A percentile compares a stretch with the other conserved stretches of the same genome.
Conservation (phyloP, 2,329 filamentous ascomycete species). For the Neonectria sp. region DNA sequence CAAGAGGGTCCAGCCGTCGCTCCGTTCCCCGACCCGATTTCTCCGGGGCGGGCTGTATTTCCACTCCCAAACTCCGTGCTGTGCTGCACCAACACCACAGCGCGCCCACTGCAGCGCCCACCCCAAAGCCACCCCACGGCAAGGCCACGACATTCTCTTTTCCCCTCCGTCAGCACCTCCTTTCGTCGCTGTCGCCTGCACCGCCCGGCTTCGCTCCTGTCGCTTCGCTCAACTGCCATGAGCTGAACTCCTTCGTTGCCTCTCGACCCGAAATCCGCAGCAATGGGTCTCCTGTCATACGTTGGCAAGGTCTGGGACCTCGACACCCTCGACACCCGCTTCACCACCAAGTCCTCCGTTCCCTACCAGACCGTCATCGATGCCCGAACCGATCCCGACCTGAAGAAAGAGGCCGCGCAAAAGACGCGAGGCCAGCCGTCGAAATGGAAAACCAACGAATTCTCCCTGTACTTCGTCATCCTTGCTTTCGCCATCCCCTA, state of each 20-base stretch:
- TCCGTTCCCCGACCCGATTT: slow-evolving; percentile 43
- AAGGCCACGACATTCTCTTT: slow-evolving; percentile 46
- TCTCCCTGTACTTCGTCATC: slow-evolving; percentile 83
- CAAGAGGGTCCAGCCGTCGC: slow-evolving; percentile 10
- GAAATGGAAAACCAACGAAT: slow-evolving; percentile 90
- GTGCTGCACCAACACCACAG: slow-evolving; percentile 36
- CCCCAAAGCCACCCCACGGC: slow-evolving; percentile 33
- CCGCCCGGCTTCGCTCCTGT: slow-evolving; percentile 1
- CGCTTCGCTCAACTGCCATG: slow-evolving; percentile 35
- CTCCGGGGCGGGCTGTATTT: slow-evolving; percentile 8
- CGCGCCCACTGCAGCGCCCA: slow-evolving; percentile 15
- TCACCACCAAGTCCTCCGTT: slow-evolving; percentile 79
- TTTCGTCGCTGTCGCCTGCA: slow-evolving; percentile 10
- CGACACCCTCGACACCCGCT: slow-evolving; percentile 73
- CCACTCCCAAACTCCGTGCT: not conserved
- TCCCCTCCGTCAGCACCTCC: slow-evolving; percentile 14
- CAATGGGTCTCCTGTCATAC: slow-evolving; percentile 62
- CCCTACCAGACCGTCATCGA: slow-evolving; percentile 74
- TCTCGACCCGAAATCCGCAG: slow-evolving; percentile 37
- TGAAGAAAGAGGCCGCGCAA: slow-evolving; percentile 48
- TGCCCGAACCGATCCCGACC: slow-evolving; percentile 60
- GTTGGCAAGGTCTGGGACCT: slow-evolving; percentile 73
- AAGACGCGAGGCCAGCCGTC: slow-evolving; percentile 69
- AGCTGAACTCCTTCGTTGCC: slow-evolving; percentile 38
- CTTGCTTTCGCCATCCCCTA: slow-evolving; percentile 78